Evolutionary conservation across 805 yeast species (phyloP).

Genomic region (Nakazawaea ishiwadae): DNA sequence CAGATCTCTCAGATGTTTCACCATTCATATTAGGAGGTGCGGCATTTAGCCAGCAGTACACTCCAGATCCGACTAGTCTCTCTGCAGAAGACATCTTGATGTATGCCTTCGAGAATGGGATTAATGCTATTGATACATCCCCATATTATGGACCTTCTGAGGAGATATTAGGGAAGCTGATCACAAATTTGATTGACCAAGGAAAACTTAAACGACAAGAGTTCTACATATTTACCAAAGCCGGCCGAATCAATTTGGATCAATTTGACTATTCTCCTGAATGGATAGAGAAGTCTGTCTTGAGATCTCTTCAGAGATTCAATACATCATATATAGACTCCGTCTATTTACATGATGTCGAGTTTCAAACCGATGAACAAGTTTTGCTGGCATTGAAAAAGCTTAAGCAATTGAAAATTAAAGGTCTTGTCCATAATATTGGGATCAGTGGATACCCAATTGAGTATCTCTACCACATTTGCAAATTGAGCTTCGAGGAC

Average conservation of each 20-base stretch:
- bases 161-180: conserved; percentile 63
- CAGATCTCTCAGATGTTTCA: conserved; percentile 32
- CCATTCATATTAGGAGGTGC: conserved; percentile 85
- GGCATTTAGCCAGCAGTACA: conserved; percentile 76
- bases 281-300: conserved; percentile 57
- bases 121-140: conserved; percentile 81
- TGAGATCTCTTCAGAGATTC: conserved; percentile 63
- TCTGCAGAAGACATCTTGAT: conserved; percentile 55
- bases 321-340: conserved; percentile 68
- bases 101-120: conserved; percentile 60
- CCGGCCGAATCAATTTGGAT: conserved; percentile 66
- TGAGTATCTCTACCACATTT: conserved; percentile 52
- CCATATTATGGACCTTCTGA: conserved; percentile 94
- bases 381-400: conserved; percentile 61
- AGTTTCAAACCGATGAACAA: conserved; percentile 57
- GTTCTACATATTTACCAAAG: conserved; percentile 77
- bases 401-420: conserved; percentile 52
- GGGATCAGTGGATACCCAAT: conserved; percentile 91
- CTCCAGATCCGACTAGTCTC: conserved; percentile 56
- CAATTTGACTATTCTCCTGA: conserved; percentile 71
- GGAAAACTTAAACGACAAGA: conserved; percentile 49
- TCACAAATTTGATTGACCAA: conserved; percentile 31
- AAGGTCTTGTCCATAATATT: conserved; percentile 57
- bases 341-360: conserved; percentile 86
- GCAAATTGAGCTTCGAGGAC: conserved; percentile 30